A percentile compares a stretch with the other conserved stretches of the same genome.
Conservation (phyloP, 257 asterid species). For the Penstemon barbatus region DNA sequence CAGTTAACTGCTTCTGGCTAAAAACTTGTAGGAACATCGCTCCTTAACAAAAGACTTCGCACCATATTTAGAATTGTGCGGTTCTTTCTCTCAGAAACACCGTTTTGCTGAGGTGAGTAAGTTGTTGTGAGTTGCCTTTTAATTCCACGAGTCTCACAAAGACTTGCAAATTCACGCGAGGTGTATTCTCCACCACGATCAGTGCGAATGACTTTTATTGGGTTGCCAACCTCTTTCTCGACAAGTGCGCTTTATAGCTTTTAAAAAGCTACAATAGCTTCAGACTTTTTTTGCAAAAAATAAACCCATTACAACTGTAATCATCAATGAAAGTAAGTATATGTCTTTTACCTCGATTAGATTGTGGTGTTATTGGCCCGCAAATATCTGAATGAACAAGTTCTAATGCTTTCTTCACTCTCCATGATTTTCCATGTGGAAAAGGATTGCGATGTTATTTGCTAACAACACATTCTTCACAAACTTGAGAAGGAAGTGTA, state of each 20-base stretch:
- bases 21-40: neutral
- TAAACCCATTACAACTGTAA: neutral
- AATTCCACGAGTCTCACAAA: too few relatives aligned
- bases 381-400: neutral
- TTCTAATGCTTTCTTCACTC: neutral
- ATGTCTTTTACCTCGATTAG: neutral
- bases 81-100: neutral
- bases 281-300: neutral
- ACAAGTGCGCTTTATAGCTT: neutral
- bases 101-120: neutral
- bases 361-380: neutral
- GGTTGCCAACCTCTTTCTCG: neutral
- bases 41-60: neutral
- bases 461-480: too few relatives aligned
- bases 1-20: neutral
- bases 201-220: neutral
- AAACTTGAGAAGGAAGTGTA: too few relatives aligned
- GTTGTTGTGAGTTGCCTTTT: too few relatives aligned
- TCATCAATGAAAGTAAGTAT: neutral
- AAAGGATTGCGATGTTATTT: too few relatives aligned
- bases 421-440: neutral
- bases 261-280: neutral
- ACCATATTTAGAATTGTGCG: neutral
- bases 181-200: conserved; percentile 4
- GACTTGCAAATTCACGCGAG: neutral